Evolutionary conservation across 2,329 filamentous ascomycete species (phyloP).

Genomic region (Penicillium palitans): DNA sequence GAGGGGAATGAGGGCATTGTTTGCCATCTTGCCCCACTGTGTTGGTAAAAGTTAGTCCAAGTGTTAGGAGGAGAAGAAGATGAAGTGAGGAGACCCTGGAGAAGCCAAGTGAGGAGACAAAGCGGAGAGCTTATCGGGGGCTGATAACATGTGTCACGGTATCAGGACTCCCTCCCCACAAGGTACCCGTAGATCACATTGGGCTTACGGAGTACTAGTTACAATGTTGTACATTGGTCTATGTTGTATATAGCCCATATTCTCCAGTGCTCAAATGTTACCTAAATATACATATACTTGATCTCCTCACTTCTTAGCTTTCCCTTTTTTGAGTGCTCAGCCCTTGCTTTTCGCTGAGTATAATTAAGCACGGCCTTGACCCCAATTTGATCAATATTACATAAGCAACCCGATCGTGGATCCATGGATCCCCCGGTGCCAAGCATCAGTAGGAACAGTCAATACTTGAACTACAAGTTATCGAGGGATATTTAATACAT

Average conservation of each 20-base stretch:
- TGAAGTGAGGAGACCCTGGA: not conserved
- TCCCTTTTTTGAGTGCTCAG: no score
- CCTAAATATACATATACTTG: no score
- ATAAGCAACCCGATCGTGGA: not conserved
- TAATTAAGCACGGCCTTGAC: no score
- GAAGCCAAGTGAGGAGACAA: slow-evolving; percentile 11
- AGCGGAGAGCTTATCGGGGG: slow-evolving; percentile 13
- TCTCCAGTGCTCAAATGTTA: no score
- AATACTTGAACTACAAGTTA: not conserved
- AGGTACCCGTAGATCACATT: not conserved
- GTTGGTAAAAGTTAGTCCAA: not conserved
- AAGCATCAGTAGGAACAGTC: not conserved
- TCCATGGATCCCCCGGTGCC: not conserved
- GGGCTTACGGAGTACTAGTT: not conserved
- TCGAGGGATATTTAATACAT: not conserved
- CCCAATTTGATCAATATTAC: not conserved
- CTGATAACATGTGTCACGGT: slow-evolving; percentile 12
- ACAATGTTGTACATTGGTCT: not conserved
- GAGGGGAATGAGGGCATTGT: slow-evolving; percentile 72
- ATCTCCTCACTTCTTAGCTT: no score
- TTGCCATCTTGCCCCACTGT: slow-evolving; percentile 59
- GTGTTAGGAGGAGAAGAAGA: not conserved
- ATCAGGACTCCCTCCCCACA: not conserved
- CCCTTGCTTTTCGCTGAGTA: no score
- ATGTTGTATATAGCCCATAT: no score